Evolutionary conservation across 768 basidiomycete genomes (phyloP), one percentile per base, ranked within the genome.

Genomic region (Collybia nuda): DNA sequence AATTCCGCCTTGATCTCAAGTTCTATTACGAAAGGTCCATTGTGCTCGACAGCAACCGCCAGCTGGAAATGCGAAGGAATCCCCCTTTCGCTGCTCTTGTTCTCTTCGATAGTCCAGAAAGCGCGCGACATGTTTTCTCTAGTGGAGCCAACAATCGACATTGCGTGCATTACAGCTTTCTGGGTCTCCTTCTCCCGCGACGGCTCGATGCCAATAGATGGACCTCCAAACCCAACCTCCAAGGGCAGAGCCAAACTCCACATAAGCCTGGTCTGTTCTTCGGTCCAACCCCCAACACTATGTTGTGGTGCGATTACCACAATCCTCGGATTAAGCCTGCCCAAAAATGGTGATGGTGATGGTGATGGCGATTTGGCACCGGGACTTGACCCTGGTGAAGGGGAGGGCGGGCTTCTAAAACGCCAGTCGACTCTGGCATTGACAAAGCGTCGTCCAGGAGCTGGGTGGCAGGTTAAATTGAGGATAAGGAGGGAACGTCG

Each of bases 231-330:
- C 7, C 55, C 53, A 36, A 46, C 45, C 39, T 56, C 44, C 4
- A 48, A 50, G 0, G 55, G 56, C 8, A 50, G 28, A 6, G 52
- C 46, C 21, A 60, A 29, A 5, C 55, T 47, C 61, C 61, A 62
- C 6, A 58, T 39, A 12, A 62, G 50, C 26, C 40, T 56, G 2
- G 61, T 54, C 49, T 60, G 59, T 42, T 62, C 61, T 45, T 60
- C 56, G 15, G 61, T 58, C 61, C 61, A 60, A 21, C 59, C 61
- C 15, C 61, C 61, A 32, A 56, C 52, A 35, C 56, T 58, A 38
- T 62, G 57, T 37, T 55, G 55, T 2, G 61, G 61, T 9, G 61
- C 59, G 17, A 60, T 48, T 0, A 50, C 29, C 23, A 57, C 15
- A 5, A 60, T 41, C 48, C 54, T 60, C 11, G 57, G 53, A 21